Base-by-base conservation (phyloP, 2,329 filamentous ascomycete genomes). In the Colletotrichum costaricense region DNA sequence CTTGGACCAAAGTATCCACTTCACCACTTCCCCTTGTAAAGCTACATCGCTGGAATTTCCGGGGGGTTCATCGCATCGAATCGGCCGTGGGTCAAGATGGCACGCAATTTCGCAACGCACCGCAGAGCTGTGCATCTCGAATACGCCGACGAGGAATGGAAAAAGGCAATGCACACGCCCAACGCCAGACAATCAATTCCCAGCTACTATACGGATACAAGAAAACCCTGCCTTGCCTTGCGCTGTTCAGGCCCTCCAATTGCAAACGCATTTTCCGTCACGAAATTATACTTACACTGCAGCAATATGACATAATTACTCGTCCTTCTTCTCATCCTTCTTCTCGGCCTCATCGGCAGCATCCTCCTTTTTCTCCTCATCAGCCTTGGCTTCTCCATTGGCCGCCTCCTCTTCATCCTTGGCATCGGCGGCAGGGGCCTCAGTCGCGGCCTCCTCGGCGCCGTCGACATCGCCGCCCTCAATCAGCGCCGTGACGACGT, bases 401-500 rank as follows among this genome's bases (percentile, higher is more conserved):
- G 77, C 77, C 57, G 72, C 76, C 69, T 80, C 79, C 70, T 81
- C 79, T 75, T 82, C 81, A 46, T 79, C 81, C 52, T 74, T 76
- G 38, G 59, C 73, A 35, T 75, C 65, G 19, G 75, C 69, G 58
- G 75, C 77, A 26, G 73, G 76, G 78, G 78, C 62, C 78, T 76
- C 26, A 12, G 76, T 76, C 62, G 42, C 73, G 72, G 77, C 63
- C 63, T 87, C 86, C 22, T 95, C 90, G 42, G 74, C 74, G 16
- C 70, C 76, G 78, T 78, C 66, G 78, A 76, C 26, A 9, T 76
- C 76, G 67, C 52, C 59, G 73, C 76, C 63, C 63, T 88, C 86
- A 33, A 95, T 90, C 55, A 98, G 83, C 80, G 90, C 90, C 86
- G 92, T 91, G 26, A 97, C 95, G 28, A 91, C 91, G 19, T 94